Conservation (phyloP, 2,329 filamentous ascomycete genomes). For the Fusarium domesticum region DNA sequence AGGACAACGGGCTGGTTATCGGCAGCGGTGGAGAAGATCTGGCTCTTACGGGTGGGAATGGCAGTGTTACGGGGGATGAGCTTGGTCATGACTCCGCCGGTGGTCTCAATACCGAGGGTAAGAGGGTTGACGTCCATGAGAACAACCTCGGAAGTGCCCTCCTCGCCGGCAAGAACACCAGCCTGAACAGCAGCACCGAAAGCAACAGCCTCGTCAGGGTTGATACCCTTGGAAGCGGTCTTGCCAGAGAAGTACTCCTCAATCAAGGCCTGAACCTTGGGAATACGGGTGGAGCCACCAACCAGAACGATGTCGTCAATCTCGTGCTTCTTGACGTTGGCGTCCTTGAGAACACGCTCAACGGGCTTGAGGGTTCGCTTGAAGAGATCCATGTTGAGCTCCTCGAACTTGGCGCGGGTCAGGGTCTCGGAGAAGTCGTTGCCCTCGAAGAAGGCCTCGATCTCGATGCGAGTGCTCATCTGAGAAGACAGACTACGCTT, state of each 20-base stretch:
- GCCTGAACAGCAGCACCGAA: constrained; percentile 97
- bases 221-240: constrained; percentile 98
- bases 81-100: constrained; percentile 96
- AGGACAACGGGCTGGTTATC: constrained; percentile 95
- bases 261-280: constrained; percentile 91
- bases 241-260: constrained; percentile 95
- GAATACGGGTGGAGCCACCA: constrained; percentile 98
- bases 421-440: constrained; percentile 98
- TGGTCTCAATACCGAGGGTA: constrained; percentile 95
- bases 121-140: constrained; percentile 98
- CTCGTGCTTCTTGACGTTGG: constrained; percentile 93
- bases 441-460: constrained; percentile 95
- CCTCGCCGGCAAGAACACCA: constrained; percentile 89
- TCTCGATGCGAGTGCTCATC: constrained; percentile 91
- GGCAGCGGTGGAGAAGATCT: constrained; percentile 95
- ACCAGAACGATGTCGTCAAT: constrained; percentile 96
- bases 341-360: constrained; percentile 97
- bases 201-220: constrained; percentile 98
- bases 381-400: constrained; percentile 98
- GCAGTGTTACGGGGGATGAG: constrained; percentile 91
- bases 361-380: constrained; percentile 99
- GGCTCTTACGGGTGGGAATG: constrained; percentile 93
- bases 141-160: constrained; percentile 74
- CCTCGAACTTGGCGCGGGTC: constrained; percentile 98
- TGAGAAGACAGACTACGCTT: constrained; percentile 96